Percentiles rank a stretch among this genome's conserved stretches.
Evolutionary conservation across 2,329 filamentous ascomycete genomes (phyloP).

Genomic region (Beauveria pseudobassiana): DNA sequence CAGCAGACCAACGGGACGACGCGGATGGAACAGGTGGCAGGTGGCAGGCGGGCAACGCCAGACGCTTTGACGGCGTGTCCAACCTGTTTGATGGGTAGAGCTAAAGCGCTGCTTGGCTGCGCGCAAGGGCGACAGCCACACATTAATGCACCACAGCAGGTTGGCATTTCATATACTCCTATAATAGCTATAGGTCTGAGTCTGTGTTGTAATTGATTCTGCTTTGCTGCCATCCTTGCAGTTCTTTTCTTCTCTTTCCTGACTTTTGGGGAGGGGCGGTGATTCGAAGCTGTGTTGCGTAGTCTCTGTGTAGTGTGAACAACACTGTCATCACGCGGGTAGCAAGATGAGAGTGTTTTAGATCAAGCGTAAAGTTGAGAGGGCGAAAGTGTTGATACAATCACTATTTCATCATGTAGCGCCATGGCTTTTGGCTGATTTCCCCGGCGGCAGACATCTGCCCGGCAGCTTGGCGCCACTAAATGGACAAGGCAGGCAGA

Average conservation of each 20-base stretch:
- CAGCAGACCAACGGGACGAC: conserved; percentile 22
- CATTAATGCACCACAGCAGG: not conserved
- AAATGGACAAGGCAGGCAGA: too few relatives aligned
- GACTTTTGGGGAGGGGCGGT: too few relatives aligned
- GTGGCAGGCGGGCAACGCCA: conserved; percentile 32
- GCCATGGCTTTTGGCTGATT: too few relatives aligned
- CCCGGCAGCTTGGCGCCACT: too few relatives aligned
- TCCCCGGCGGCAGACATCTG: too few relatives aligned
- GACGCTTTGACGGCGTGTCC: conserved; percentile 48
- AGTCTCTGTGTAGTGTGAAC: not conserved
- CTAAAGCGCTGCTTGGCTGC: not conserved
- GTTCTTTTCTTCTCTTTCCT: too few relatives aligned
- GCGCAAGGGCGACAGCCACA: not conserved
- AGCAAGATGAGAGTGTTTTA: not conserved
- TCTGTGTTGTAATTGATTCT: not conserved
- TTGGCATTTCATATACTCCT: not conserved
- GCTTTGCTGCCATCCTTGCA: too few relatives aligned
- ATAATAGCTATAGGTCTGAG: not conserved
- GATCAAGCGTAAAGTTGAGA: not conserved
- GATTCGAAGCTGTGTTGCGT: too few relatives aligned
- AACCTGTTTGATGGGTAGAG: conserved; percentile 37
- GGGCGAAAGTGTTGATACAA: too few relatives aligned
- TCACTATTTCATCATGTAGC: too few relatives aligned
- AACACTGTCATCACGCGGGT: not conserved
- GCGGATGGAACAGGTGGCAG: conserved; percentile 20